Evolutionary conservation across 768 basidiomycete genomes (phyloP), one percentile per base, ranked within the genome.

Genomic region (Hortiboletus campestris): DNA sequence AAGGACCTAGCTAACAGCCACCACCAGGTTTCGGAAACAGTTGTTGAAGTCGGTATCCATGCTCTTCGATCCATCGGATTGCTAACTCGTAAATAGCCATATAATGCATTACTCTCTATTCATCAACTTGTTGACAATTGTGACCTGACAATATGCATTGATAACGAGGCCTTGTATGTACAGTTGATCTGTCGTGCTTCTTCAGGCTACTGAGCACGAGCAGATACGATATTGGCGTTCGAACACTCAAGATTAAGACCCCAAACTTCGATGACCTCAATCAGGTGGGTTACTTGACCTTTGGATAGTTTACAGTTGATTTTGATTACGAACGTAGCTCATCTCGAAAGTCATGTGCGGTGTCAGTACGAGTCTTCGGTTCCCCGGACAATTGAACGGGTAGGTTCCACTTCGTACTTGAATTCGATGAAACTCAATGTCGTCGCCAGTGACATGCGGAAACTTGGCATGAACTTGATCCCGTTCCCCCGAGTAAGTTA

Each of bases 371-470:
- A 90, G 90, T 63, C 76, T 95, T 55, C 87, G 93, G 39, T 94
- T 95, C 79, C 91, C 94, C n/a, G 93, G 93, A 31, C 93, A 94
- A 70, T 75, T 95, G 53, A 95, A 95, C 66, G 91, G 91, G 89
- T 88, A 55, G 12, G 82, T 67, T 19, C 48, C 7, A 5, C 19
- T 14, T 36, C 46, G 31, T 8, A 14, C 17, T 22, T 9, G 25
- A 34, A 38, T 49, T 9, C 12, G 49, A 13, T 6, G 31, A 42
- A 65, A 34, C 51, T 59, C 39, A 57, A 56, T 44, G 16, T 34
- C 7, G 39, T 38, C 41, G 19, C 52, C 4, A 91, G 89, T 43
- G 93, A 95, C 66, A 76, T 95, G 35, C 84, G 93, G 52, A 95
- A 95, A 70, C 82, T 98, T 43, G 91, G 84, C 46, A 87, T 96